Base-by-base conservation (phyloP, 1,284 basidiomycete species). In the Inonotus obliquus region DNA sequence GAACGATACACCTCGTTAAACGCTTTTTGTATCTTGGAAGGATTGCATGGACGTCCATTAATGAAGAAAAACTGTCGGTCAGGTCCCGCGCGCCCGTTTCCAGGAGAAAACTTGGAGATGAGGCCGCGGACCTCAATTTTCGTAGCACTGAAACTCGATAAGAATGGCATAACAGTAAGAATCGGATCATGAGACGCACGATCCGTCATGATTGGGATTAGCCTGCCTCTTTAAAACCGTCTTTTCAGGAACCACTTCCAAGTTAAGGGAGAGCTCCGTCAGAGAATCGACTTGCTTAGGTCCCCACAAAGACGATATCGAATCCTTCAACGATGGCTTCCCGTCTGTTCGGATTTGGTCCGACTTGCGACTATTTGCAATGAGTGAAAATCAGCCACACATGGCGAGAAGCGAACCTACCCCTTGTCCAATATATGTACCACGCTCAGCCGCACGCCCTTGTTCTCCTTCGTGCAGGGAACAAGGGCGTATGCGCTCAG, bases 11-110 rank as follows among this genome's bases (percentile, higher is more conserved):
- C 85, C 68, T 97, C 94, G 69, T 96, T 96, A 74, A 96, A 83
- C 0, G 86, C 86, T 70, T 92, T 94, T 66, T 92, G 87, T 23
- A 95, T 77, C 89, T 92, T 94, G 4, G 79, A 75, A 1, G 91
- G 80, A 63, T 85, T 85, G 71, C 93, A 97, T 0, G 97, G 96
- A 35, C 97, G 78, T 0, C 94, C 93, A 69, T 99, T 99, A 69
- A 99, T 81, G 70, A 90, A 99, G 74, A 94, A 94, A 74, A 92
- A 98, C 69, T 98, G 96, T 1, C 96, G 77, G 71, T 98, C 97
- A 0, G 87, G 82, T 11, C 86, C 85, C 1, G 84, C 81, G 37
- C 94, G 77, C 1, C 96, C 96, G 59, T 83, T 82, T 0, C 86
- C 86, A 1, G 84, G 47, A 73, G 80, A 69, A 60, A 94, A 94